Evolutionary conservation across 306 rosid species (phyloP).

Genomic region (Boehmeria nivea): DNA sequence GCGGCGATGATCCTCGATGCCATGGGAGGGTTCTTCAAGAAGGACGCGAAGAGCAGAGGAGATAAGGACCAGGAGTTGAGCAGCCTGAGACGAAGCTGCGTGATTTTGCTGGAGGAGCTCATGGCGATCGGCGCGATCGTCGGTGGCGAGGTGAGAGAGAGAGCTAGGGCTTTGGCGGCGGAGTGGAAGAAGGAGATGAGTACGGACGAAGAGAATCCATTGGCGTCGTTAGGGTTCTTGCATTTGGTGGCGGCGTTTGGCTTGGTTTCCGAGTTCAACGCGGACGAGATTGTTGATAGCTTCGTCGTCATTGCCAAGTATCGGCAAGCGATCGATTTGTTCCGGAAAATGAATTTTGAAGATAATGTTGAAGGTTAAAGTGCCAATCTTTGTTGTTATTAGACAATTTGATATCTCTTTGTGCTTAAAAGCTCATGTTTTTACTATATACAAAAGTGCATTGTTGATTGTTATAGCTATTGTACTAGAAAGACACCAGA

Average conservation of each 20-base stretch:
- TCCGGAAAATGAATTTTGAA: constrained; percentile 31
- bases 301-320: constrained; percentile 29
- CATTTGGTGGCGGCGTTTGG: constrained; percentile 56
- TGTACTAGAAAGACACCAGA: too few relatives aligned
- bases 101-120: constrained; percentile 48
- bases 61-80: constrained; percentile 25
- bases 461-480: too few relatives aligned
- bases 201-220: constrained; percentile 20
- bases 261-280: constrained; percentile 36
- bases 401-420: not conserved
- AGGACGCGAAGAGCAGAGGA: constrained; percentile 1
- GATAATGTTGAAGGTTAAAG: constrained; percentile 37
- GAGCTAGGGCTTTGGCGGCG: constrained; percentile 41
- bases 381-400: not conserved
- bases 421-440: too few relatives aligned
- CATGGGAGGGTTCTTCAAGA: constrained; percentile 44
- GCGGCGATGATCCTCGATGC: constrained; percentile 52
- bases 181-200: constrained; percentile 46
- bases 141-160: constrained; percentile 36
- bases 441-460: too few relatives aligned
- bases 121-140: constrained; percentile 30
- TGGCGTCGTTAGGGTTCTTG: constrained; percentile 52
- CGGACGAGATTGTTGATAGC: constrained; percentile 53
- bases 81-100: constrained; percentile 40
- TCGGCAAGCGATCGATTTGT: constrained; percentile 40